Evolutionary conservation across 2,329 filamentous ascomycete genomes (phyloP).

Genomic region (Chaetomiaceae sp.): DNA sequence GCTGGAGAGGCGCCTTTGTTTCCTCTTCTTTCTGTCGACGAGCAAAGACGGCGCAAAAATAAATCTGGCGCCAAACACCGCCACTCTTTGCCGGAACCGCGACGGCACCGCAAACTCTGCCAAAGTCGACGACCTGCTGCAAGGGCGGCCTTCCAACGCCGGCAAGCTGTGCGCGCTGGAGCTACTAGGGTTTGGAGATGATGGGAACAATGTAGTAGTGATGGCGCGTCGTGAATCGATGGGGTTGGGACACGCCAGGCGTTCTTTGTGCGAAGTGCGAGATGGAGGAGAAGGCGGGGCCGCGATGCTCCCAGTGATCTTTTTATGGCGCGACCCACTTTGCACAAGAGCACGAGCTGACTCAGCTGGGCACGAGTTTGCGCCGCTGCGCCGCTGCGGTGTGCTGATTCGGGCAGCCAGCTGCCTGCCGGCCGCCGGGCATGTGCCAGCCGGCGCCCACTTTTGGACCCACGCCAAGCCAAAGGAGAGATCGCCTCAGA

Average conservation of each 20-base stretch:
- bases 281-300: slow-evolving; percentile 9
- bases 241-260: neutral
- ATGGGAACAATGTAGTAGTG: slow-evolving; percentile 13
- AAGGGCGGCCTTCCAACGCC: neutral
- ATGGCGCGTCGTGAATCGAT: slow-evolving; percentile 16
- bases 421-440: too few relatives aligned
- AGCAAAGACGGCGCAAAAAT: slow-evolving; percentile 3
- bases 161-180: slow-evolving; percentile 11
- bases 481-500: too few relatives aligned
- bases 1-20: neutral
- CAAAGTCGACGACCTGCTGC: slow-evolving; percentile 6
- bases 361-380: neutral
- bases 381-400: too few relatives aligned
- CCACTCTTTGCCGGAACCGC: slow-evolving; percentile 4
- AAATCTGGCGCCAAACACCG: slow-evolving; percentile 5
- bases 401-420: too few relatives aligned
- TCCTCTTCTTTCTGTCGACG: neutral
- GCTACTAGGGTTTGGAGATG: slow-evolving; percentile 25
- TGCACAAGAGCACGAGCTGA: neutral
- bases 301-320: neutral
- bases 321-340: neutral
- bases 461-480: too few relatives aligned
- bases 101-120: slow-evolving; percentile 7
- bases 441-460: too few relatives aligned
- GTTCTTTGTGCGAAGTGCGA: slow-evolving; percentile 1